phyloP scores from a whole-genome alignment of 306 rosid species.

The Crotalaria pallida region DNA sequence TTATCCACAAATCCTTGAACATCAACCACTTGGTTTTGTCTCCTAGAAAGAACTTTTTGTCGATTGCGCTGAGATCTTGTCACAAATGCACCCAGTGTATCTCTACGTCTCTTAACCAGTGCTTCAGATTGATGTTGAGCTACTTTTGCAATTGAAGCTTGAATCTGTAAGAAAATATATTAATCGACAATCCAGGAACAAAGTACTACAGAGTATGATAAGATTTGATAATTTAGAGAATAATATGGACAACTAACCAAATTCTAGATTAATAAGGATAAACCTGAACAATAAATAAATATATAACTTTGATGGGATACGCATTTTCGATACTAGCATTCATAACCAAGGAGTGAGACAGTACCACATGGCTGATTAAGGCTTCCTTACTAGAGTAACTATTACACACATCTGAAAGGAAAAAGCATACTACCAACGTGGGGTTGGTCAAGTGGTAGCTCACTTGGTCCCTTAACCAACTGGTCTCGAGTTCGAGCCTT shows the following conservation, averaged over 20 bases:
- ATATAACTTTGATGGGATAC: background rate
- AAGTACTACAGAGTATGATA: background rate
- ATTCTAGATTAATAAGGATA: background rate
- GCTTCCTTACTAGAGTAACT: background rate
- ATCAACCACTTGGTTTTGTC: slow-evolving; percentile 53
- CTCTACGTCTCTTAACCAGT: slow-evolving; percentile 65
- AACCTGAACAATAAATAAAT: background rate
- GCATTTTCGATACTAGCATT: background rate
- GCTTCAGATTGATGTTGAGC: slow-evolving; percentile 90
- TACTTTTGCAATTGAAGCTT: slow-evolving; percentile 52
- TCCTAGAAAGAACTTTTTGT: slow-evolving; percentile 50
- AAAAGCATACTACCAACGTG: no score
- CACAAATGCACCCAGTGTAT: slow-evolving; percentile 41
- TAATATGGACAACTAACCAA: background rate
- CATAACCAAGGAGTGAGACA: background rate
- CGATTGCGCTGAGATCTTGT: slow-evolving; percentile 65
- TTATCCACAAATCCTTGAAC: slow-evolving; percentile 70
- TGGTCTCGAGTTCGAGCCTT: no score
- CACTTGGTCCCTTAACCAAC: no score
- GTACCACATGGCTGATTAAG: background rate
- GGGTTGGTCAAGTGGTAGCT: no score
- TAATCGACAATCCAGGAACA: background rate
- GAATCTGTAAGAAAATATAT: slow-evolving; percentile 34
- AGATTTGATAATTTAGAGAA: background rate
- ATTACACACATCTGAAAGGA: slow-evolving; percentile 9